Base-by-base conservation (phyloP, 805 yeast species). In the Yamadazyma nakazawae region DNA sequence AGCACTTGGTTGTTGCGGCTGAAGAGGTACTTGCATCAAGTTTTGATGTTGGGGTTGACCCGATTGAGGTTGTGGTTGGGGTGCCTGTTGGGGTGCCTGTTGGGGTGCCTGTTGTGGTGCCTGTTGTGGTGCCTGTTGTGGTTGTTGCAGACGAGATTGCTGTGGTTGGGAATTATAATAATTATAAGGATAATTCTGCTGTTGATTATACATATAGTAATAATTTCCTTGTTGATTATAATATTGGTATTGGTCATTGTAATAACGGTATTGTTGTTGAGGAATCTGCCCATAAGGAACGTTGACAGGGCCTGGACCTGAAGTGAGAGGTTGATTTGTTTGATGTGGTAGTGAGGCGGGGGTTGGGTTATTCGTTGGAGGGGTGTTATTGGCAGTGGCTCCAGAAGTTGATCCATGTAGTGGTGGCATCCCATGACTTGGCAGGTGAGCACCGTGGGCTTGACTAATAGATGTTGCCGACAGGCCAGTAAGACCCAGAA, bases 211-310 rank as follows among this genome's bases (percentile, higher is more conserved):
- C 43, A 50, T 40, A 32, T 49, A 52, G 36, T 52, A 52, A 34
- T 52, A 52, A 16, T 47, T 45, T 5, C 37, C 34, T 34, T 45
- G 51, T 41, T 51, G 54, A 34, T 49, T 49, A 34, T 52, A 50
- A 30, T 50, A 52, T 16, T 47, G 52, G 26, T 52, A 48, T 24
- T 47, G 51, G 41, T 48, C 46, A n/a, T 44, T 37, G 18, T 43
- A 43, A 57, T 59, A 63, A 49, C 57, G 47, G 42, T 57, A 57
- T 51, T 45, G 43, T 4, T 45, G 43, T 5, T 14, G 43, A 11
- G 19, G 36, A 24, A 21, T 13, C n/a, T 42, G 45, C 3, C 40
- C 40, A 18, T 42, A 35, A 5, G 39, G 45, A 9, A 35, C 34
- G 19, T 35, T 26, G 11, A 14, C 41, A 14, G 41, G 41, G 5